A percentile compares a stretch with the other conserved stretches of the same genome.
These are phyloP conservation scores for Cornus suecica DNA, from an alignment of 148 eudicot species.

Conservation along the genomic window DNA sequence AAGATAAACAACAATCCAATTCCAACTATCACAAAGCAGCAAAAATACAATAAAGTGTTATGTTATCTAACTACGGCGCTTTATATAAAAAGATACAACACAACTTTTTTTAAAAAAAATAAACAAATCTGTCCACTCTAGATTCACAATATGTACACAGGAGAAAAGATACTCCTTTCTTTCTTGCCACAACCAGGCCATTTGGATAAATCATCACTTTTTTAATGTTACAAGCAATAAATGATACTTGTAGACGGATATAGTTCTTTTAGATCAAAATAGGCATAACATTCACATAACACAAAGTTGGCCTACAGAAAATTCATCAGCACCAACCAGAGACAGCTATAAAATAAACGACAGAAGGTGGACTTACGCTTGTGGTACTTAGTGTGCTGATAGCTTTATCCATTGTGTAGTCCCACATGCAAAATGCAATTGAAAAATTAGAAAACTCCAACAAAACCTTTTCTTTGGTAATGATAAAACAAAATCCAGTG, in stretches of 20 bases:
- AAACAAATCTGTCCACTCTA: background rate
- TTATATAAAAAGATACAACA: background rate
- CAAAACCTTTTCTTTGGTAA: no score
- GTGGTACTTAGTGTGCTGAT: slow-evolving; percentile 98
- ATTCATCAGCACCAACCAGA: slow-evolving; percentile 10
- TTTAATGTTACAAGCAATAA: background rate
- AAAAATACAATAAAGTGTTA: no score
- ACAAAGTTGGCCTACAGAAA: background rate
- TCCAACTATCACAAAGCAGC: background rate
- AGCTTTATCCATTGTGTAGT: slow-evolving; percentile 50
- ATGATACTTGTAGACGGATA: background rate
- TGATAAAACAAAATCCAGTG: background rate
- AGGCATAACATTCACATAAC: background rate
- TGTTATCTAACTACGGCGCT: no score
- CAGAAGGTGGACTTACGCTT: slow-evolving; percentile 63
- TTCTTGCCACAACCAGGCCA: background rate
- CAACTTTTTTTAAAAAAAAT: no score
- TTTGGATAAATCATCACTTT: background rate
- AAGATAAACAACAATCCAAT: background rate
- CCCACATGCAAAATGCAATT: slow-evolving; percentile 43
- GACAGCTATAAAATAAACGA: background rate
- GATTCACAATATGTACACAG: background rate
- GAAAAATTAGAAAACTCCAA: slow-evolving; percentile 23
- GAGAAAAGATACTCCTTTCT: background rate
- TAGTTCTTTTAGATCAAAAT: background rate